Evolutionary conservation across 257 asterid species (phyloP).

Genomic region (Fraxinus americana): DNA sequence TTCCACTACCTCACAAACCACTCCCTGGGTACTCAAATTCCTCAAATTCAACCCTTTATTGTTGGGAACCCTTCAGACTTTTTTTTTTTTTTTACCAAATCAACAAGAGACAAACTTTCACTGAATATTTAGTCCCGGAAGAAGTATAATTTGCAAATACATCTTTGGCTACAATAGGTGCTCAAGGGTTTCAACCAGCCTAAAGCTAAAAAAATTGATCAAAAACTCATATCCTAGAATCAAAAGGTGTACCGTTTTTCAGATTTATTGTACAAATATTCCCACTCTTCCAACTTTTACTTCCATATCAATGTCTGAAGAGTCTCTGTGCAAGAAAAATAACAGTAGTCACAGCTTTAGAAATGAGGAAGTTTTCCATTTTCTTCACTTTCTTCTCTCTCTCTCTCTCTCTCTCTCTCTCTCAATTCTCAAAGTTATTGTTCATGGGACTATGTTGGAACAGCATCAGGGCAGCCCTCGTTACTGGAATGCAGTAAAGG

Average conservation of each 20-base stretch:
- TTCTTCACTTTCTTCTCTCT: neutral
- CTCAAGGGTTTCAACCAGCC: neutral
- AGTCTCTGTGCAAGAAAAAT: neutral
- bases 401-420: too few species aligned
- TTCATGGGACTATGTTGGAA: neutral
- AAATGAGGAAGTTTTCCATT: too few species aligned
- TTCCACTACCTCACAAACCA: too few species aligned
- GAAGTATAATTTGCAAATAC: neutral
- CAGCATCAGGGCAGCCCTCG: neutral
- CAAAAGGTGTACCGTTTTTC: neutral
- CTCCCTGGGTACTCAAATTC: too few species aligned
- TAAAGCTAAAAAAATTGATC: neutral
- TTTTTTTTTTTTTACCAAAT: too few species aligned
- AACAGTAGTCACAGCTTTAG: neutral
- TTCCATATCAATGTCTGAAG: neutral
- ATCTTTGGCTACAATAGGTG: neutral
- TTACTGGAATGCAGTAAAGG: neutral
- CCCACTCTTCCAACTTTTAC: too few species aligned
- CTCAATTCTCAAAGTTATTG: neutral
- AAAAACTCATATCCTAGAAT: neutral
- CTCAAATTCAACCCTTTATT: too few species aligned
- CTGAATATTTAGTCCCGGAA: too few species aligned
- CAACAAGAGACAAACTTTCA: neutral
- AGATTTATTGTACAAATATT: too few species aligned
- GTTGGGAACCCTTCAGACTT: too few species aligned